These are phyloP conservation scores for Pestalotiopsis sp. DNA, from an alignment of 2,329 filamentous ascomycete species.

Conservation along the genomic window DNA sequence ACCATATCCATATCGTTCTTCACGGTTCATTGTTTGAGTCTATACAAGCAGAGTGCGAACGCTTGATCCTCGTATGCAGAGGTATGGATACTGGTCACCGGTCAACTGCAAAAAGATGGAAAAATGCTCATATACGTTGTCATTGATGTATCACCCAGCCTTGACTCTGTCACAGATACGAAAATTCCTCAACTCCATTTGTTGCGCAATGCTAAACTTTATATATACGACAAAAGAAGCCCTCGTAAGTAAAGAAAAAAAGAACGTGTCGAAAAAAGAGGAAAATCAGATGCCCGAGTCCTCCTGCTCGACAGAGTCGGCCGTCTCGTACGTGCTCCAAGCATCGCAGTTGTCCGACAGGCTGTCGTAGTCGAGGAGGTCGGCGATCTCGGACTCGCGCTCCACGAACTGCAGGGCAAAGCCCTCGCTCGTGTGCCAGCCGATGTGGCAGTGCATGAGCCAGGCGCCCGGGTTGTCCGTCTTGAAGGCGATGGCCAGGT, in stretches of 20 bases:
- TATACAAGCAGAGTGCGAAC: too few relatives aligned
- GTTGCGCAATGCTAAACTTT: neutral
- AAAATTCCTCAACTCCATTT: neutral
- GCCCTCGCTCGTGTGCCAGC: conserved; percentile 9
- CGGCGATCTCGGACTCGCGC: conserved; percentile 4
- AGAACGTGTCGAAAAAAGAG: neutral
- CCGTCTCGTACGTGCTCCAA: conserved; percentile 2
- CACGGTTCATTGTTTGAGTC: too few relatives aligned
- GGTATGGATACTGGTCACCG: too few relatives aligned
- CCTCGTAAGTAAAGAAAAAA: neutral
- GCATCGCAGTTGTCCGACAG: conserved; percentile 1
- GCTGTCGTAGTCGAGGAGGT: conserved; percentile 4
- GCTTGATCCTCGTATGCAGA: too few relatives aligned
- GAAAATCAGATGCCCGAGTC: conserved; percentile 9
- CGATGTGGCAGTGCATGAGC: conserved; percentile 13
- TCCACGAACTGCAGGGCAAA: conserved; percentile 11
- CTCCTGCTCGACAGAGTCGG: neutral
- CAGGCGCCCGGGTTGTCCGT: conserved; percentile 50
- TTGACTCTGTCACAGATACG: neutral
- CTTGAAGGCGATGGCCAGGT: conserved; percentile 49
- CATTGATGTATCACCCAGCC: neutral
- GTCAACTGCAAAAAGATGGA: too few relatives aligned
- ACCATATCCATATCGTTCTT: too few relatives aligned
- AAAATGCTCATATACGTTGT: neutral
- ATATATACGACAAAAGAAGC: neutral